Base-by-base conservation (phyloP, 306 rosid species). In the Biancaea sappan region DNA sequence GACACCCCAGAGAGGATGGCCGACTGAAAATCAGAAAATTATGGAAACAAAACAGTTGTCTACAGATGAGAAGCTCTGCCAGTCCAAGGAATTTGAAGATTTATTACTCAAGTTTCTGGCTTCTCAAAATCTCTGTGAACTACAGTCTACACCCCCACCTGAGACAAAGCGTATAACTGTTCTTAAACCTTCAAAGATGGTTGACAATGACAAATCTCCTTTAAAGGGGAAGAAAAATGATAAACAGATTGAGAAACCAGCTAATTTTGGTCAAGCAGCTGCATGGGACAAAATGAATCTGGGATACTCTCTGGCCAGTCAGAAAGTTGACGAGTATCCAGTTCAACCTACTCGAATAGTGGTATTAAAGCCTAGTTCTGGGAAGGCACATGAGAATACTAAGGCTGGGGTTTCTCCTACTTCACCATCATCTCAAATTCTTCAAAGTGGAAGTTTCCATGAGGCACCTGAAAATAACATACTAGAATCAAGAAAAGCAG, bases 291-390 rank as follows among this genome's bases (percentile, higher is more conserved):
- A 86, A 43, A 77, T 47, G 69, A 83, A 81, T 69, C 38, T 11
- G 46, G 80, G 68, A 78, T 57, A 78, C 70, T 79, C 83, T 61
- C 74, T 86, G 25, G 65, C 76, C 57, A 76, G 72, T 80, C 87
- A 78, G 75, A 88, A 83, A 76, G 82, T 77, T 73, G 95, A 84
- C 11, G 92, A 89, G 64, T 74, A 79, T 81, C 79, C 91, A 22
- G 88, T 66, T 67, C 93, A 80, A 74, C 88, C 92, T 46, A 92
- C 99, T 75, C 84, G 96, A 66, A 95, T 95, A 56, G 97, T 95
- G 60, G 89, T 92, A 47, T 73, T 95, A 86, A 92, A 91, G 82
- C 99, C 99, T 73, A 92, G 86, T 84, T 78, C 86, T 65, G 90
- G 87, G 46, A 87, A 84, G 80, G 69, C 80, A 62, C 74, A 77